Base-by-base conservation (phyloP, 768 basidiomycete genomes). In the Tulasnella sp. region DNA sequence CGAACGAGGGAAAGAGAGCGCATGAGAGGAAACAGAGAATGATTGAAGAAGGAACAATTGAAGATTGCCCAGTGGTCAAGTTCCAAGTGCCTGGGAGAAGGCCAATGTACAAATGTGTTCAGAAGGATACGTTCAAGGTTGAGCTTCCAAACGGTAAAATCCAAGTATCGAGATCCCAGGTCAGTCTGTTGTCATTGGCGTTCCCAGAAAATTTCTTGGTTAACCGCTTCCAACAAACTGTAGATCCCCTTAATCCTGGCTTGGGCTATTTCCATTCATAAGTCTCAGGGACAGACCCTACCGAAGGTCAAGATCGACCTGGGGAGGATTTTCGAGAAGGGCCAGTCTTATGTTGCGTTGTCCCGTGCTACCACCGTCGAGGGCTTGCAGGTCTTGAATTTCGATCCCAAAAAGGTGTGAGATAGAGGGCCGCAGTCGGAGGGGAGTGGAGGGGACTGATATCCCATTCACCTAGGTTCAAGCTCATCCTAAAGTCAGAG, bases 201-300 rank as follows among this genome's bases (percentile, higher is more conserved):
- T n/a, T n/a, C n/a, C n/a, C n/a, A n/a, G n/a, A n/a, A n/a, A n/a
- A n/a, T n/a, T n/a, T n/a, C n/a, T n/a, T n/a, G n/a, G n/a, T n/a
- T 80, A 31, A 31, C n/a, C 27, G n/a, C 75, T 19, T n/a, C n/a
- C n/a, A n/a, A n/a, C n/a, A 62, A 48, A 42, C 58, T 58, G 78
- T 82, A 97, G 94, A 84, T 97, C 2, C 95, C 95, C 0, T 84
- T 98, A 38, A 96, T 98, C 80, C 88, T 97, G 56, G 89, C 97
- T 0, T 99, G 97, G 97, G 97, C 97, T 0, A 97, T 98, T 95
- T 94, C 93, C 71, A 99, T 99, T 81, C 98, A 99, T 85, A 99
- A 99, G 84, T 94, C 94, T 18, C 98, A 99, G 85, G 98, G 98
- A 14, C 98, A 99, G 85, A 99, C 98, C 0, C 88, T 99, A 16